Base-by-base conservation (phyloP, 2,329 filamentous ascomycete genomes). In the Tricladium varicosporioides region DNA sequence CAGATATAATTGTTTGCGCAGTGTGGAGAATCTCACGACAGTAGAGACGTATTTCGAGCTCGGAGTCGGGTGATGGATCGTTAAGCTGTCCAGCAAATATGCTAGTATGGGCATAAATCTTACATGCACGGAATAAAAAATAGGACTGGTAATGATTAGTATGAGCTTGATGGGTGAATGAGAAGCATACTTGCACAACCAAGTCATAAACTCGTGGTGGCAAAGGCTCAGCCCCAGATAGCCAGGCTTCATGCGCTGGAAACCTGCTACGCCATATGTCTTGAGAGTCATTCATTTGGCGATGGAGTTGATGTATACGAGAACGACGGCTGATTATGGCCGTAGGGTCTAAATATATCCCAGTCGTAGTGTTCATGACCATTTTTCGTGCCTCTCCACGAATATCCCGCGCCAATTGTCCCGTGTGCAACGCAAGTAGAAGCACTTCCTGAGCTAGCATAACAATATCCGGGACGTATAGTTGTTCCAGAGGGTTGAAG, bases 41-140 rank as follows among this genome's bases (percentile, higher is more conserved):
- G 33, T 78, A 78, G 42, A 73, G 69, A 13, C 74, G 71, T 44
- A 80, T 75, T 59, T 81, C 75, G 19, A 68, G 61, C 33, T 73
- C 66, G 16, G 73, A 67, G 14, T 71, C 67, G 14, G 72, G 70
- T 8, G 68, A 70, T 1, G 70, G 72, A 18, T 77, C 72, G 9
- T 73, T 62, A 1, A 73, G 67, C 66, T 83, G 80, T 4, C 71
- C 69, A 2, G 75, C 73, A 72, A 76, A 82, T 74, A 83, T 78
- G 62, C 75, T 78, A 5, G 78, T 81, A 54, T 78, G 76, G n/a
- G 76, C 75, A 64, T 81, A 82, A 51, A 84, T 73, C 15, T 78
- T 71, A 45, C 74, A 76, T 16, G 72, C 72, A 60, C 80, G 77
- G 67, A 78, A 81, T 11, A 83, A 72, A 8, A 78, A 67, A 36